These are phyloP conservation scores for Monosporozyma siamensis DNA, from an alignment of 805 yeast species.

Conservation along the genomic window DNA sequence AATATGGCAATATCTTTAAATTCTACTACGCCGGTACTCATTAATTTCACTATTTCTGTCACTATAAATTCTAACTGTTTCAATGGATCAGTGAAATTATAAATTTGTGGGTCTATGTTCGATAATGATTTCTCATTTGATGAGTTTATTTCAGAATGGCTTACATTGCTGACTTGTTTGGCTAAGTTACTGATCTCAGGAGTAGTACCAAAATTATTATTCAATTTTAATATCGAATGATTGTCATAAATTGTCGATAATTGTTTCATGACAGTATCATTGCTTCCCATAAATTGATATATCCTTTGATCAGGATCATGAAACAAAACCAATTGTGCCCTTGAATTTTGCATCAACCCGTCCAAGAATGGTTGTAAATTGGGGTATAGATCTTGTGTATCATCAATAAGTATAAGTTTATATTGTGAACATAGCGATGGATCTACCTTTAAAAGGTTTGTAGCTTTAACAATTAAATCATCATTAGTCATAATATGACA, in stretches of 20 bases:
- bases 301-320: conserved; percentile 69
- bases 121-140: conserved; percentile 9
- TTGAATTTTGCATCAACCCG: conserved; percentile 29
- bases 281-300: conserved; percentile 55
- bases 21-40: conserved; percentile 13
- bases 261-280: conserved; percentile 27
- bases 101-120: conserved; percentile 11
- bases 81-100: conserved; percentile 8
- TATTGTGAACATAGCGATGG: conserved; percentile 9
- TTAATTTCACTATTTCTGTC: conserved; percentile 17
- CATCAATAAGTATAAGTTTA: conserved; percentile 52
- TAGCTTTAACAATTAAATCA: conserved; percentile 22
- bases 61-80: conserved; percentile 19
- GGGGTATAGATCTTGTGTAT: conserved; percentile 61
- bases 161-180: background rate
- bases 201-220: conserved; percentile 46
- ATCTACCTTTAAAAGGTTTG: background rate
- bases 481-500: conserved; percentile 30
- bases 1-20: conserved; percentile 43
- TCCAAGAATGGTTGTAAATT: conserved; percentile 38
- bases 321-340: conserved; percentile 48
- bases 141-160: background rate
- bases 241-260: conserved; percentile 6
- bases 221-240: background rate
- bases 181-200: conserved; percentile 40